Evolutionary conservation across 2,329 filamentous ascomycete genomes (phyloP).

Genomic region (Alternaria metachromatica): DNA sequence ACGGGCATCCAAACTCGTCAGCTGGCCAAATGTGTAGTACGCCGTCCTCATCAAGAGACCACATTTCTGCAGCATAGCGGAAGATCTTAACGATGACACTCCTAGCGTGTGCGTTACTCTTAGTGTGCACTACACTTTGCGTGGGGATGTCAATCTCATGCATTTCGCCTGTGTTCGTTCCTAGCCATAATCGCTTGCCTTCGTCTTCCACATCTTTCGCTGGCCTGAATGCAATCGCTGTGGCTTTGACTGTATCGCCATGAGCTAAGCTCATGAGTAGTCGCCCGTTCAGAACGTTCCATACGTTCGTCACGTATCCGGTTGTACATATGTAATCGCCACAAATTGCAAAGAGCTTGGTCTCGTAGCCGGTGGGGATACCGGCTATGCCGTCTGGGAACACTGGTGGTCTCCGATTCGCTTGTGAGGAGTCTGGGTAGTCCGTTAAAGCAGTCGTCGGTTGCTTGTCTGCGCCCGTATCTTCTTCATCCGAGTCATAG

Average conservation of each 20-base stretch:
- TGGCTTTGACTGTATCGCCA: slow-evolving; percentile 82
- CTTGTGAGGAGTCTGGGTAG: slow-evolving; percentile 83
- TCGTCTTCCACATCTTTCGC: slow-evolving; percentile 78
- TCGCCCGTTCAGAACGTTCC: slow-evolving; percentile 84
- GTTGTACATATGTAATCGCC: slow-evolving; percentile 87
- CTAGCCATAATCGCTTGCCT: slow-evolving; percentile 84
- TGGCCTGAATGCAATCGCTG: slow-evolving; percentile 85
- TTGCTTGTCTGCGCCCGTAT: slow-evolving; percentile 54
- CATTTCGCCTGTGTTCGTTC: slow-evolving; percentile 85
- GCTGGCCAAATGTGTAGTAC: slow-evolving; percentile 87
- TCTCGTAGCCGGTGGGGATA: slow-evolving; percentile 85
- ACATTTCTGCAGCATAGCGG: slow-evolving; percentile 86
- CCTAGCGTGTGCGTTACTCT: slow-evolving; percentile 75
- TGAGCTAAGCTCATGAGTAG: slow-evolving; percentile 81
- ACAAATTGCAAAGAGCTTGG: slow-evolving; percentile 84
- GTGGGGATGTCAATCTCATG: slow-evolving; percentile 84
- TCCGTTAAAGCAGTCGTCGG: slow-evolving; percentile 63
- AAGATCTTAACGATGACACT: slow-evolving; percentile 84
- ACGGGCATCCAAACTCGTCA: slow-evolving; percentile 76
- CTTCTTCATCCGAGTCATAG: slow-evolving; percentile 60
- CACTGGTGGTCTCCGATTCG: slow-evolving; percentile 82
- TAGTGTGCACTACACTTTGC: slow-evolving; percentile 72
- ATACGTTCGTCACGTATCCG: slow-evolving; percentile 85
- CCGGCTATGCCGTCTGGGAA: slow-evolving; percentile 75
- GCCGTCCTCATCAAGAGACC: slow-evolving; percentile 91